phyloP scores from a whole-genome alignment of 106 monocot genomes.

The Triglochin maritima region DNA sequence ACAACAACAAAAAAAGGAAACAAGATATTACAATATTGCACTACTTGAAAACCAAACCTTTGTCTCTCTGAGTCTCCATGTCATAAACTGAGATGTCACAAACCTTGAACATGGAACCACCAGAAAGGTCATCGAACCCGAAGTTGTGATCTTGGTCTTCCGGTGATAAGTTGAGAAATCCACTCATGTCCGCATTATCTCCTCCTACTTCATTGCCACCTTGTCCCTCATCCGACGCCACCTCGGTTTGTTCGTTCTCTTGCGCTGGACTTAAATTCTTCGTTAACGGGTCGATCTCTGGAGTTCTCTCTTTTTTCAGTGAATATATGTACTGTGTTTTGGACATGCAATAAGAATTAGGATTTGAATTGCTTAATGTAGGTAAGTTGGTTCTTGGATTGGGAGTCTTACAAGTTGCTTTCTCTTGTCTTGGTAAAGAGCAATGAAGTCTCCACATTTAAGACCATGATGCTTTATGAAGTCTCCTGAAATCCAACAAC shows the following conservation, averaged over 20 bases:
- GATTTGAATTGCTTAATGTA: not conserved
- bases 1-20: no score
- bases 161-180: not conserved
- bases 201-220: not conserved
- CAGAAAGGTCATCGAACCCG: slow-evolving; percentile 1
- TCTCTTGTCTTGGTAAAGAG: slow-evolving; percentile 21
- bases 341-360: not conserved
- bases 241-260: not conserved
- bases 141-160: not conserved
- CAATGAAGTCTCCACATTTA: slow-evolving; percentile 18
- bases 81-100: slow-evolving; percentile 10
- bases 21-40: not conserved
- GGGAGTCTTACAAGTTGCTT: slow-evolving; percentile 15
- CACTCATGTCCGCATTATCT: not conserved
- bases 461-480: slow-evolving; percentile 17
- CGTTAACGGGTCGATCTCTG: not conserved
- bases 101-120: slow-evolving; percentile 1
- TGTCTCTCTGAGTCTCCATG: not conserved
- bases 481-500: slow-evolving; percentile 2
- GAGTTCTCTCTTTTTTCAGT: not conserved
- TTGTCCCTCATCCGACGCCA: not conserved
- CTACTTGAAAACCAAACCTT: slow-evolving; percentile 1
- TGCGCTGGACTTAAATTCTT: not conserved
- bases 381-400: no score
- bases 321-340: not conserved